These are phyloP conservation scores for Spathaspora boniae DNA, from an alignment of 805 yeast genomes.

Conservation along the genomic window DNA sequence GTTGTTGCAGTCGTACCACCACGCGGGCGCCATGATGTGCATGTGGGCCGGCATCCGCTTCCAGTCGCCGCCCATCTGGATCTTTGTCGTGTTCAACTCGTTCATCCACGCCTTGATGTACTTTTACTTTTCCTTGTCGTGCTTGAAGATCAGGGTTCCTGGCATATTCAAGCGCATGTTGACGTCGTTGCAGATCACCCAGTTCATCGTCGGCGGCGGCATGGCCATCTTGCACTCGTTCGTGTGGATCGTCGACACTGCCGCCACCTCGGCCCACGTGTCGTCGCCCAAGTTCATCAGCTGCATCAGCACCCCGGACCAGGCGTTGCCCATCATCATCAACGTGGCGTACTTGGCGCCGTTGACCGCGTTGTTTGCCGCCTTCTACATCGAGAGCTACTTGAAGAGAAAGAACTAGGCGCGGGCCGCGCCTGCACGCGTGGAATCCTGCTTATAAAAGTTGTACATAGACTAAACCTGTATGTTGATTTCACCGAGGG, in stretches of 20 bases:
- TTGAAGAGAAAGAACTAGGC: conserved; percentile 18
- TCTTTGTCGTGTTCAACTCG: conserved; percentile 76
- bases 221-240: conserved; percentile 64
- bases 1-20: conserved; percentile 69
- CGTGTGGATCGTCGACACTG: conserved; percentile 52
- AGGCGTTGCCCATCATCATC: conserved; percentile 58
- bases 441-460: not conserved
- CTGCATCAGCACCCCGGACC: conserved; percentile 57
- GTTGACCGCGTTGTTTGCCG: conserved; percentile 60
- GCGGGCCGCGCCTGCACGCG: too few relatives aligned
- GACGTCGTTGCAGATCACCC: conserved; percentile 66
- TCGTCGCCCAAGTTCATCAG: conserved; percentile 21
- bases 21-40: conserved; percentile 75
- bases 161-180: conserved; percentile 51
- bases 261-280: conserved; percentile 28
- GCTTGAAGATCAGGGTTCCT: conserved; percentile 59
- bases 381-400: conserved; percentile 62
- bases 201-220: conserved; percentile 66
- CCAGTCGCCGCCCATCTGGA: conserved; percentile 75
- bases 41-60: conserved; percentile 78
- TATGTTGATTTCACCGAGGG: not conserved
- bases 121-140: conserved; percentile 59
- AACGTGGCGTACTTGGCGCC: conserved; percentile 67
- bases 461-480: not conserved
- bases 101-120: conserved; percentile 75